A percentile compares a stretch with the other conserved stretches of the same genome.
Evolutionary conservation across 148 eudicot genomes (phyloP).

Genomic region (Persicaria tinctoria): DNA sequence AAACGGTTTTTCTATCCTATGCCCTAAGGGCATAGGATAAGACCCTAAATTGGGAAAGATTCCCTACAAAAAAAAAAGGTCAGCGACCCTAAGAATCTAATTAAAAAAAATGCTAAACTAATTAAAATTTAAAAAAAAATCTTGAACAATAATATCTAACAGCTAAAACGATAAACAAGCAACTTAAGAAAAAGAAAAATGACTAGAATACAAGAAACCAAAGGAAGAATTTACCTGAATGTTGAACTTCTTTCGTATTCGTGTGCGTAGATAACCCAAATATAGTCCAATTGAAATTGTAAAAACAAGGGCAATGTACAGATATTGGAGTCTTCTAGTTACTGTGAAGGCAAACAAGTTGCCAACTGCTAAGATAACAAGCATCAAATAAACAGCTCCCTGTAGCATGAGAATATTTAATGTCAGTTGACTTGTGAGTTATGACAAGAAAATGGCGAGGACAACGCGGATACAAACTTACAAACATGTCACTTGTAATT

Average conservation of each 20-base stretch:
- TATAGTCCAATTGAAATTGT: conserved; percentile 54
- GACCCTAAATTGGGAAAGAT: no score
- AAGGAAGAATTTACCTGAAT: conserved; percentile 44
- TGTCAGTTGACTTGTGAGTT: not conserved
- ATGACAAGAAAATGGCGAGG: not conserved
- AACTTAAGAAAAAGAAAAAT: not conserved
- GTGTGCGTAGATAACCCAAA: conserved; percentile 64
- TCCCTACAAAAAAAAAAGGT: no score
- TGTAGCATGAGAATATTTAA: conserved; percentile 23
- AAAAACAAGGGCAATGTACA: conserved; percentile 55
- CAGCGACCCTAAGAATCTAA: no score
- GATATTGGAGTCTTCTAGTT: conserved; percentile 40
- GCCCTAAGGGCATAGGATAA: no score
- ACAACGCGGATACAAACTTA: not conserved
- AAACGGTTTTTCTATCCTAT: not conserved
- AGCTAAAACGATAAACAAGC: not conserved
- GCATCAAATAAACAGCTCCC: conserved; percentile 56
- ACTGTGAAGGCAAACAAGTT: conserved; percentile 50
- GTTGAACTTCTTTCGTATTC: conserved; percentile 76
- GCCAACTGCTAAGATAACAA: conserved; percentile 40
- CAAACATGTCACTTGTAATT: not conserved
- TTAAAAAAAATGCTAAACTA: no score
- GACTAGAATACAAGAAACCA: not conserved
- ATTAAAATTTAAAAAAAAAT: no score
- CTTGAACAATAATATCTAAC: not conserved